Percentiles rank a stretch among this genome's conserved stretches.
Conservation (phyloP, 2,329 filamentous ascomycete species). For the Chaetoscypha palmicola region DNA sequence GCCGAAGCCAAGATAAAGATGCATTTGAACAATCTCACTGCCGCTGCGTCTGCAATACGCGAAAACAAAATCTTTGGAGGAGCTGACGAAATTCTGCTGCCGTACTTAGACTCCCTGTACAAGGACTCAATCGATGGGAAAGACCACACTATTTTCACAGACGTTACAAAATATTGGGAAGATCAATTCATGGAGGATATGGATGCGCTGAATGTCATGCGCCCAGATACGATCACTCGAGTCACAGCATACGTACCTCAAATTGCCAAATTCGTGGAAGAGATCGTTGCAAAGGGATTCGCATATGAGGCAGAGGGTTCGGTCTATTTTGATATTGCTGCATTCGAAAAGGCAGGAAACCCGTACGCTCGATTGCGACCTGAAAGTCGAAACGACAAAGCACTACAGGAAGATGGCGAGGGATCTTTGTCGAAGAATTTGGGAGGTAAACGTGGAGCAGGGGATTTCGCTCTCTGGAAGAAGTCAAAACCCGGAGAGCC, state of each 20-base stretch:
- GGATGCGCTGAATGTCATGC: conserved; percentile 74
- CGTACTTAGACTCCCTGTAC: conserved; percentile 70
- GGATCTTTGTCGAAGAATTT: conserved; percentile 63
- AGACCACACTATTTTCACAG: conserved; percentile 71
- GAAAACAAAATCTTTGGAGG: conserved; percentile 46
- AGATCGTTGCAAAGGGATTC: conserved; percentile 67
- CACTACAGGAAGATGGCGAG: conserved; percentile 81
- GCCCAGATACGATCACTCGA: conserved; percentile 73
- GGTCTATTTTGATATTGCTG: conserved; percentile 86
- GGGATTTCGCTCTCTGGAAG: conserved; percentile 94
- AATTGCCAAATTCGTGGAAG: conserved; percentile 76
- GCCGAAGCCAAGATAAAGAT: conserved; percentile 66
- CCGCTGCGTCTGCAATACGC: conserved; percentile 43
- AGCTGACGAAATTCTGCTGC: conserved; percentile 63
- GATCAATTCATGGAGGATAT: conserved; percentile 84
- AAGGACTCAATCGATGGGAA: conserved; percentile 54
- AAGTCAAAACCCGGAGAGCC: conserved; percentile 87
- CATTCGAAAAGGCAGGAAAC: conserved; percentile 79
- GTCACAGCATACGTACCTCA: conserved; percentile 91
- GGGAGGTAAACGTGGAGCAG: conserved; percentile 63
- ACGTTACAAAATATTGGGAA: conserved; percentile 80
- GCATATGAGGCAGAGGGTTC: conserved; percentile 78
- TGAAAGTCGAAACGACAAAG: conserved; percentile 76
- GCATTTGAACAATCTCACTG: conserved; percentile 47
- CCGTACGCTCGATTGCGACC: conserved; percentile 80